Evolutionary conservation across 768 basidiomycete genomes (phyloP), one percentile per base, ranked within the genome.

Genomic region (Collybiopsis luxurians): DNA sequence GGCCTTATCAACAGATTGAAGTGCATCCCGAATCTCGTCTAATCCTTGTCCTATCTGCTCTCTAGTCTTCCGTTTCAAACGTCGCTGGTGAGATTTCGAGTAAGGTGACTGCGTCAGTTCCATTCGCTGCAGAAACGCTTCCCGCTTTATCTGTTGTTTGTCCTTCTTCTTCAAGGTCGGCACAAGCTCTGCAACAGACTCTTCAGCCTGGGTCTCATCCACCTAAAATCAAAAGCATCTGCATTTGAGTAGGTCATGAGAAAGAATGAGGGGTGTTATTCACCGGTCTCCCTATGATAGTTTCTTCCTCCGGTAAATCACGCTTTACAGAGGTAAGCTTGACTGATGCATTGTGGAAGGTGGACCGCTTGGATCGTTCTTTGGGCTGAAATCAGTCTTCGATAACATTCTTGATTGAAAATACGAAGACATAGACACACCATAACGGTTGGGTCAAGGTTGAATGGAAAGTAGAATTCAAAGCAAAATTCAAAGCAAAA

Each of bases 1-100:
- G 27, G 11, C 59, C 55, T 31, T 53, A 51, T 81, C 81, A 24
- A 90, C 68, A 19, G 79, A 75, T 27, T 78, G 74, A 59, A 90
- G 75, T n/a, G 78, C 86, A 6, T 69, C 70, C 57, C 81, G 75
- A 42, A 85, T 78, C 27, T 80, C 79, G 34, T 73, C 69, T 53
- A 85, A 67, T 10, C 80, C 79, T 77, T 76, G 1, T 74, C 46
- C 80, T 21, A 85, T 61, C 62, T 86, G 79, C 64, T 86, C 84
- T 54, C 78, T 84, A 48, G 79, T 83, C 64, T 83, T 89, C 62
- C 83, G 83, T 65, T 89, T 90, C 64, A 86, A 63, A 28, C 90
- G 83, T 23, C 89, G 81, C 43, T 71, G 74, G 64, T 91, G 90
- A 19, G 84, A 86, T 69, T 85, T 91, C 0, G 90, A 91, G 65